phyloP scores from a whole-genome alignment of 2,329 filamentous ascomycete species.

The Fusarium phyllophilum region DNA sequence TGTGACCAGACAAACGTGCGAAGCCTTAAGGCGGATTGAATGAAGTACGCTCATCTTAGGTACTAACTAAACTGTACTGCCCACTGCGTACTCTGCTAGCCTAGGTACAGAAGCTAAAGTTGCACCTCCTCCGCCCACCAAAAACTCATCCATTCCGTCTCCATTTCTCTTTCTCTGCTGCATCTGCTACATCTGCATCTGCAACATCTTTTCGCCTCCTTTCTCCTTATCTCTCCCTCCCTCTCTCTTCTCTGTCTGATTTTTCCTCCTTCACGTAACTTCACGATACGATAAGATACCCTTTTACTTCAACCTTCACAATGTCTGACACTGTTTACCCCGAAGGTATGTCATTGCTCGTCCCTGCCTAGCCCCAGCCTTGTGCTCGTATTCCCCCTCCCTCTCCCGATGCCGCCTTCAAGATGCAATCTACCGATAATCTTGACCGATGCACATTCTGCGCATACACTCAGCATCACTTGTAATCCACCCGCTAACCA shows the following conservation, averaged over 20 bases:
- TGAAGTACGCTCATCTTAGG: background rate
- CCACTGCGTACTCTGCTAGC: background rate
- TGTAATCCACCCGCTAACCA: slow-evolving; percentile 9
- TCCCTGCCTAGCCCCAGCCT: slow-evolving; percentile 12
- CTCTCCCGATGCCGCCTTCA: slow-evolving; percentile 1
- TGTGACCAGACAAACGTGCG: slow-evolving; percentile 32
- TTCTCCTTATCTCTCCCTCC: slow-evolving; percentile 12
- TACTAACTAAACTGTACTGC: background rate
- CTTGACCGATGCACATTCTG: background rate
- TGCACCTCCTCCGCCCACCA: slow-evolving; percentile 42
- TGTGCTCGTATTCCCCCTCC: slow-evolving; percentile 8
- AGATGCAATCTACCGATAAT: slow-evolving; percentile 1
- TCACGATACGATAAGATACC: slow-evolving; percentile 43
- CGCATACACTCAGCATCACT: background rate
- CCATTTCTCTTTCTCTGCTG: slow-evolving; percentile 17
- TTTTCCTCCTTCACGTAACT: slow-evolving; percentile 24
- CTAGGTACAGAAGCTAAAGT: slow-evolving; percentile 35
- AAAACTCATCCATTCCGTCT: slow-evolving; percentile 41
- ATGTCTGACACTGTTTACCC: slow-evolving; percentile 46
- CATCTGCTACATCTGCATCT: slow-evolving; percentile 36
- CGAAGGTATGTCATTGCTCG: slow-evolving; percentile 50
- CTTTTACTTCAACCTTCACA: slow-evolving; percentile 28
- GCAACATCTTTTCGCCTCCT: slow-evolving; percentile 27
- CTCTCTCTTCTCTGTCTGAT: slow-evolving; percentile 13
- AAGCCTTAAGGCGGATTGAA: slow-evolving; percentile 31